Base-by-base conservation (phyloP, 495 filamentous ascomycete species). In the Penicillium cataractarum region DNA sequence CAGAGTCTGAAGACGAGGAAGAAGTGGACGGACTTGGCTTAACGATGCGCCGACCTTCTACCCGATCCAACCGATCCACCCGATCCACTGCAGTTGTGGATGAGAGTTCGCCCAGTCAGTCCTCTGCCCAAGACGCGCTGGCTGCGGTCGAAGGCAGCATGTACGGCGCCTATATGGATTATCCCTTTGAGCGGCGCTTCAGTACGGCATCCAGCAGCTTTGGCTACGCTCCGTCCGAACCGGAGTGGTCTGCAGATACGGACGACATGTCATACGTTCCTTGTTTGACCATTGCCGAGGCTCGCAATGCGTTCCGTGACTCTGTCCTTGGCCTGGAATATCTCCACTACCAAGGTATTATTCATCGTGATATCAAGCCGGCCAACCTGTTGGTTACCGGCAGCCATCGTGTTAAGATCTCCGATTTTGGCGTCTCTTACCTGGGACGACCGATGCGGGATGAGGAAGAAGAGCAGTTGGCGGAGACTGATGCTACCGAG, bases 381-480 rank as follows among this genome's bases (percentile, higher is more conserved):
- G 93, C 94, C n/a, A 99, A 99, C 73, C 83, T 99, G 6, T 82
- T 99, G 8, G 90, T 92, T 78, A 96, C 92, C 6, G 84, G 82
- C 59, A 89, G 92, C 65, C 86, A 92, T 68, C 87, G 90, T 13
- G 91, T 97, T 64, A 99, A 98, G 80, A 99, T 99, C 51, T 98
- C 95, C n/a, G 95, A 99, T 71, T 99, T 99, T 78, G 95, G 95
- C 31, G 95, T 99, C 4, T 98, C 95, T 0, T 99, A 97, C 74
- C 88, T 98, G 48, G 96, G 95, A 22, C 86, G 90, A 55, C 90
- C 92, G 0, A 88, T 92, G 60, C 80, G 90, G 57, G 89, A 90
- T 62, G 90, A 93, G 58, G 81, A 87, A 12, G 87, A 90, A 67
- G 92, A 94, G 63, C 87, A 90, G 44, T 80, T 93, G 19, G 89